Base-by-base conservation (phyloP, 805 yeast genomes). In the Wickerhamomyces sydowiorum region DNA sequence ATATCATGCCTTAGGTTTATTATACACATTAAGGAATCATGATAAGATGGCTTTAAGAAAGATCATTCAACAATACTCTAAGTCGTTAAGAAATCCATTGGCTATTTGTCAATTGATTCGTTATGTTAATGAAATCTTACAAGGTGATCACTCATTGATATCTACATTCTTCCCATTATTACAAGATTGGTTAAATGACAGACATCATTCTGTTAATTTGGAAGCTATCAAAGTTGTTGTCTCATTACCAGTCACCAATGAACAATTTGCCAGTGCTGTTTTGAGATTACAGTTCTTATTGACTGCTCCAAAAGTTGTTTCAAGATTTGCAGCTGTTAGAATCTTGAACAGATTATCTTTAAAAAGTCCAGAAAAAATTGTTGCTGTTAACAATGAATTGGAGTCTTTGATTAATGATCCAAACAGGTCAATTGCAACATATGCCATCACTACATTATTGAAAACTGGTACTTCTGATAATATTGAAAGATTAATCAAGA, bases 1-100 rank as follows among this genome's bases (percentile, higher is more conserved):
- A 70, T 93, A 91, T 66, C 98, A 93, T 64, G 97, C 99, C 3
- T 71, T 93, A 52, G 97, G 96, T 20, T 73, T 93, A 54, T 69
- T 95, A 53, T 90, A 89, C 62, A 85, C 86, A 53, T 74, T 93
- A 64, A 80, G 95, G 62, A 82, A 82, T 56, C 95, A 85, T 62
- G 99, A 93, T 61, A 82, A 85, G 54, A 88, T 93, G 91, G 96
- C 97, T 2, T 70, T 93, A 55, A 76, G 87, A 75, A 91, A 91
- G 64, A 72, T 93, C 70, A 83, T 90, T 55, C 87, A 89, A 55
- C 86, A 87, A 46, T 78, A 86, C 54, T 64, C 76, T 27, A 76
- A 76, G 37, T 69, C 77, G 20, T 69, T 93, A 57, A 83, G 81
- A 55, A 85, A 80, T 57, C 86, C 96, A 28, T 72, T 89, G 59